Evolutionary conservation across 2,329 filamentous ascomycete genomes (phyloP).

Genomic region (Teratosphaeria pseudoeucalypti): DNA sequence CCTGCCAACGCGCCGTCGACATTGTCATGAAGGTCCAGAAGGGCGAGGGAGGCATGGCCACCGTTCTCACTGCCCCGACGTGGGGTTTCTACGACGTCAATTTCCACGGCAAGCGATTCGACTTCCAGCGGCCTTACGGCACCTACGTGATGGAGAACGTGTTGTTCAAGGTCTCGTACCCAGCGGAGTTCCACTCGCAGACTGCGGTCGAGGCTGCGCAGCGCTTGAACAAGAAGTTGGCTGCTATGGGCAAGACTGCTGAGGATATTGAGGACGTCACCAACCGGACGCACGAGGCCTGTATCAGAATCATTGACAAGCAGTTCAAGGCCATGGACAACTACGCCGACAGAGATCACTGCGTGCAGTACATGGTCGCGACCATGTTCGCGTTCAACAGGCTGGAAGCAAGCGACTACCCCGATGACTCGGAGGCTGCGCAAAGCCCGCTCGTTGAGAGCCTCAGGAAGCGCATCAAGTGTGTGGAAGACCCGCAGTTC

Average conservation of each 20-base stretch:
- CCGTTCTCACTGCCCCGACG: constrained; percentile 79
- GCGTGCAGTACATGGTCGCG: constrained; percentile 98
- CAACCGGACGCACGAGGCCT: constrained; percentile 96
- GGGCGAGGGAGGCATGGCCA: constrained; percentile 84
- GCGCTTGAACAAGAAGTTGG: constrained; percentile 75
- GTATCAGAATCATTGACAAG: constrained; percentile 99
- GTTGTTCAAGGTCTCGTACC: constrained; percentile 98
- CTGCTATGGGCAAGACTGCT: constrained; percentile 76
- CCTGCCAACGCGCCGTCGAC: constrained; percentile 95
- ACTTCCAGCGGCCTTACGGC: constrained; percentile 92
- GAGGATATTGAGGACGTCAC: constrained; percentile 87
- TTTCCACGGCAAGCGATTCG: constrained; percentile 90
- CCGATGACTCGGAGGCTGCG: constrained; percentile 83
- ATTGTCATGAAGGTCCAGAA: constrained; percentile 95
- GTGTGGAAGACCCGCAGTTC: constrained; percentile 84
- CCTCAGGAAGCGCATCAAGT: constrained; percentile 85
- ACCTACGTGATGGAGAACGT: constrained; percentile 99
- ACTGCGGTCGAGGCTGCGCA: constrained; percentile 92
- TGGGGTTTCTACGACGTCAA: constrained; percentile 99
- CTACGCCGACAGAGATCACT: constrained; percentile 98
- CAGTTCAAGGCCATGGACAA: constrained; percentile 99
- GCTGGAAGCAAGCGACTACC: constrained; percentile 87
- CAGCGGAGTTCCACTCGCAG: constrained; percentile 97
- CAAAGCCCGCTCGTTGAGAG: constrained; percentile 82
- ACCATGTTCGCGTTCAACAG: constrained; percentile 95